Conservation (phyloP, 2,329 filamentous ascomycete genomes). For the Rhexocercosporidium sp. region DNA sequence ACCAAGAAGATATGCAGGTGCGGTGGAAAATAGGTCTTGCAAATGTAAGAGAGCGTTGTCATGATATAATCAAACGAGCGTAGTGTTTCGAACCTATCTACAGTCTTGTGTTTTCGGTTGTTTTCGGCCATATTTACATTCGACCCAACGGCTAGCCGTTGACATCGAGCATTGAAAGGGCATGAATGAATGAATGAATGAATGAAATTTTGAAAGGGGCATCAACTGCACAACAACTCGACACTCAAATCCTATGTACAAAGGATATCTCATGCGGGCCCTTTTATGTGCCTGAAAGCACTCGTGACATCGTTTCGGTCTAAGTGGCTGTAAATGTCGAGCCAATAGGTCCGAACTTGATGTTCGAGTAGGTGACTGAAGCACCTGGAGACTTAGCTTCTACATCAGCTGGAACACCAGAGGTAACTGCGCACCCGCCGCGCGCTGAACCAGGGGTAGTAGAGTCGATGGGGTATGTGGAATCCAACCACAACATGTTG, state of each 20-base stretch:
- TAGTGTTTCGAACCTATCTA: constrained; percentile 3
- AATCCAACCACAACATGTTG: constrained; percentile 79
- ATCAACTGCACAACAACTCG: not conserved
- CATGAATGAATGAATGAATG: not conserved
- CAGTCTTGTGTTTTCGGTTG: constrained; percentile 2
- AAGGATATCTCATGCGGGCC: too few relatives aligned
- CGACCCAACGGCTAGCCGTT: not conserved
- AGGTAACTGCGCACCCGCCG: constrained; percentile 57
- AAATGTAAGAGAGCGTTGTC: not conserved
- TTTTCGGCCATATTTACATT: constrained; percentile 17
- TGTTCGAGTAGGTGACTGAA: constrained; percentile 44
- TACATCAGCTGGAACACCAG: constrained; percentile 56
- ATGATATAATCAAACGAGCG: not conserved
- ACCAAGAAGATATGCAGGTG: too few relatives aligned
- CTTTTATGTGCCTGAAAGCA: not conserved
- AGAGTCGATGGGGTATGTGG: constrained; percentile 58
- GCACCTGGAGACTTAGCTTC: constrained; percentile 53
- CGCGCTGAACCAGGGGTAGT: constrained; percentile 54
- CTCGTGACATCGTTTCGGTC: not conserved
- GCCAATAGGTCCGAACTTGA: constrained; percentile 39
- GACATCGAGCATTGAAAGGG: not conserved
- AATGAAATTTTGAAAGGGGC: constrained; percentile 2
- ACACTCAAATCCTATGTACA: not conserved
- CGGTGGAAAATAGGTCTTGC: too few relatives aligned
- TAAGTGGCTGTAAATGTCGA: constrained; percentile 33